phyloP scores from a whole-genome alignment of 177 flowering plant genomes.

The Vitis hybrid region DNA sequence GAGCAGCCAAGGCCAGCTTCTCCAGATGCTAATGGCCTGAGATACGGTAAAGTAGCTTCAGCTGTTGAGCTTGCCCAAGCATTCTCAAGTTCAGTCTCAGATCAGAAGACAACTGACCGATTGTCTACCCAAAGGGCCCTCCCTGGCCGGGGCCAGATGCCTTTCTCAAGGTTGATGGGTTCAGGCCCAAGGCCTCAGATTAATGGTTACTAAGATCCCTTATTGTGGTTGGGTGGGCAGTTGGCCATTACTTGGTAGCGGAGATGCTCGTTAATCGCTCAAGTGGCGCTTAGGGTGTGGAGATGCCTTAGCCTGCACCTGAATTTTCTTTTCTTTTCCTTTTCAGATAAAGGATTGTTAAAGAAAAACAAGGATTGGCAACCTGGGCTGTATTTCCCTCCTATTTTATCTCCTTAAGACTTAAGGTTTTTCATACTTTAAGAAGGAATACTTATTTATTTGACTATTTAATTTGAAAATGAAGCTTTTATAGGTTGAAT shows the following conservation, averaged over 20 bases:
- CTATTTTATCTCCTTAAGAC: no score
- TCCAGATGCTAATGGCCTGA: constrained; percentile 35
- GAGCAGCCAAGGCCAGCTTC: constrained; percentile 46
- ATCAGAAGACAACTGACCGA: constrained; percentile 37
- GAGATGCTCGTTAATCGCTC: background rate
- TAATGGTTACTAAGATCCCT: constrained; percentile 62
- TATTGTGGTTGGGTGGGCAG: background rate
- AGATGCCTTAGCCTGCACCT: background rate
- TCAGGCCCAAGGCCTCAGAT: constrained; percentile 60
- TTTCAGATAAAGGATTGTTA: background rate
- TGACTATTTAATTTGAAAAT: no score
- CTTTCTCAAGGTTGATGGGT: constrained; percentile 75
- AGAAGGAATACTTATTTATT: constrained; percentile 1
- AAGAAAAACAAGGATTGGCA: background rate
- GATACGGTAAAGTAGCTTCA: constrained; percentile 72
- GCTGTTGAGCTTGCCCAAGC: constrained; percentile 89
- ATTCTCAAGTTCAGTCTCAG: constrained; percentile 69
- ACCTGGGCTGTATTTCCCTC: no score
- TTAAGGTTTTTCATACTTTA: background rate
- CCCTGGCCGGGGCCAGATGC: constrained; percentile 50
- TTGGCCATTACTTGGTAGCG: background rate
- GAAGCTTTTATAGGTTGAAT: no score
- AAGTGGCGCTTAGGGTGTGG: background rate
- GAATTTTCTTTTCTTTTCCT: background rate
- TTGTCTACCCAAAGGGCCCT: constrained; percentile 40